Evolutionary conservation across 768 basidiomycete genomes (phyloP).

Genomic region (Collybiopsis luxurians): DNA sequence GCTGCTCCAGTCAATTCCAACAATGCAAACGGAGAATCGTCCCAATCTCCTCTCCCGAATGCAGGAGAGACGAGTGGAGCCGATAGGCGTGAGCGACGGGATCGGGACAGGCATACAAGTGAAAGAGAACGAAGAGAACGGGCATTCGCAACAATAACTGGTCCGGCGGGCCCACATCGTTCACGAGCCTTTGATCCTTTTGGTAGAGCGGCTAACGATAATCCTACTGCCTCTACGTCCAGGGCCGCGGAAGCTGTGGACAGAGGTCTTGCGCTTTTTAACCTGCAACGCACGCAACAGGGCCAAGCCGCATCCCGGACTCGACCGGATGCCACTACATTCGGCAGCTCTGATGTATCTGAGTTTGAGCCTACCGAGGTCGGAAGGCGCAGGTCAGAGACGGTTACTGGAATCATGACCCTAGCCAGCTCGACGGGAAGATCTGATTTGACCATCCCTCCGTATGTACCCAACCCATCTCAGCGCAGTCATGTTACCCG

Average conservation of each 20-base stretch:
- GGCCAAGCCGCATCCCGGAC: neutral
- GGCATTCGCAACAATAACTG: neutral
- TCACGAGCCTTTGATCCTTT: constrained; percentile 1
- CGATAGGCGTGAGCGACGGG: constrained; percentile 5
- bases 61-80: neutral
- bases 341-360: neutral
- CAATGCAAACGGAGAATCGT: neutral
- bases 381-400: constrained; percentile 3
- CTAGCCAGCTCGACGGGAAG: neutral
- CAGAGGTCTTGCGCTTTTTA: constrained; percentile 1
- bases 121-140: neutral
- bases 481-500: constrained; percentile 4
- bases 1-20: constrained; percentile 13
- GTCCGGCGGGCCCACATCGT: neutral
- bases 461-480: constrained; percentile 3
- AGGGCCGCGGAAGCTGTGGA: neutral
- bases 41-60: neutral
- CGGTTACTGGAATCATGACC: constrained; percentile 4
- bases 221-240: neutral
- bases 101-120: neutral
- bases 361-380: neutral
- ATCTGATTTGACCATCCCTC: constrained; percentile 6
- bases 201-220: constrained; percentile 2
- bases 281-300: neutral
- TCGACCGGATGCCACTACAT: neutral